Base-by-base conservation (phyloP, 2,329 filamentous ascomycete species). In the Aspergillus fijiensis region DNA sequence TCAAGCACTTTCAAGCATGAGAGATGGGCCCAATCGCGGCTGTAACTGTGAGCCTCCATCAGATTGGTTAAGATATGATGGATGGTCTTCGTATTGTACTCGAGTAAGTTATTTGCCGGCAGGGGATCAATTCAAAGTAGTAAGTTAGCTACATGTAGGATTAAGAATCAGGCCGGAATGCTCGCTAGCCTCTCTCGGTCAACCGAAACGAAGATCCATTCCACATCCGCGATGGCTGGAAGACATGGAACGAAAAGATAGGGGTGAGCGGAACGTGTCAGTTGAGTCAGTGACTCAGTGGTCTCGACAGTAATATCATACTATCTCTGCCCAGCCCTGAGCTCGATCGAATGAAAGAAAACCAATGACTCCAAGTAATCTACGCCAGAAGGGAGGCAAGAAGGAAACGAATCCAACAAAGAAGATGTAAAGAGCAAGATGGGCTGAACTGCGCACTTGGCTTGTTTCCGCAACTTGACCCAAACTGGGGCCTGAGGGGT, bases 371-470 rank as follows among this genome's bases (percentile, higher is more conserved):
- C 33, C 16, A 12, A 16, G 33, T 35, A 50, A 29, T 29, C 2
- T 3, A 50, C 14, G 16, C 5, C 2, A n/a, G 21, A 31, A n/a
- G 9, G 21, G 49, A 51, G 2, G 49, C 9, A 5, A 14, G 16
- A 31, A 16, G 27, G 10, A n/a, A 25, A 23, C 23, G 27, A 31
- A 7, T 21, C 6, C 10, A 19, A 16, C 21, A 21, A 47, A n/a
- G 23, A 52, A 51, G n/a, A 19, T 31, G 29, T 39, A 47, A n/a
- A 53, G 33, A 56, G 23, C 3, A 23, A 31, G 5, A 10, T 50
- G 19, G 33, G 33, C n/a, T 25, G 53, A 57, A 45, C 55, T 65
- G 63, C 63, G 57, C 63, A 56, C 33, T 64, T 62, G 62, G 62
- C 48, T 54, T 50, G 33, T 60, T 56, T 53, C 57, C 60, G 35